Base-by-base conservation (phyloP, 176 grass and related monocot genomes). In the Phragmites australis region DNA sequence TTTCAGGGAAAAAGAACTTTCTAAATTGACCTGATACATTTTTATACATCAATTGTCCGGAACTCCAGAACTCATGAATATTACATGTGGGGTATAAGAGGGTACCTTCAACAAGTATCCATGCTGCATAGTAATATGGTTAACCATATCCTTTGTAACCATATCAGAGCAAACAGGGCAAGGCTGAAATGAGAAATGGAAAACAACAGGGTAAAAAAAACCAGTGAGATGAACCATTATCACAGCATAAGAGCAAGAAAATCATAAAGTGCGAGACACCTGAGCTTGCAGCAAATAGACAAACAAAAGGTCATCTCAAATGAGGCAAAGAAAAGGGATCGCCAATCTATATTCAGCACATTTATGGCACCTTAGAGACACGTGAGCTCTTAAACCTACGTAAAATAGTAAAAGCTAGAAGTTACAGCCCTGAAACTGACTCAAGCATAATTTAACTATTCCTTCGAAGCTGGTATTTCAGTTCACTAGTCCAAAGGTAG, bases 131-230 rank as follows among this genome's bases (percentile, higher is more conserved):
- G 90, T 95, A 40, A 99, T 87, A 91, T 99, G 96, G 70, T 84
- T 95, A 58, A 95, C 83, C 93, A 99, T 99, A 63, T 99, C 93
- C 91, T 83, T 95, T n/a, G 85, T 85, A 70, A 93, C 78, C 93
- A 93, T 95, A 72, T 90, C 88, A 12, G 90, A 93, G 87, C 96
- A 99, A 22, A 99, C 74, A 63, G 96, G 96, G 70, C 96, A 99
- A 58, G 82, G 84, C 92, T 99, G 88, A 83, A 93, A 88, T 60
- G 29, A 77, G 32, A 57, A 66, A 74, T 13, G 18, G 0, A 49
- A 71, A 71, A 25, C 14, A 82, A 83, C 50, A 73, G 74, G 61
- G 21, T 6, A 74, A 52, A 68, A 21, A 44, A 22, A 81, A 69
- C n/a, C 17, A 57, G 21, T 49, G 31, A 75, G 31, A 40, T 40